Evolutionary conservation across 1,284 basidiomycete species (phyloP).

Genomic region (Xerocomus amazonicus): DNA sequence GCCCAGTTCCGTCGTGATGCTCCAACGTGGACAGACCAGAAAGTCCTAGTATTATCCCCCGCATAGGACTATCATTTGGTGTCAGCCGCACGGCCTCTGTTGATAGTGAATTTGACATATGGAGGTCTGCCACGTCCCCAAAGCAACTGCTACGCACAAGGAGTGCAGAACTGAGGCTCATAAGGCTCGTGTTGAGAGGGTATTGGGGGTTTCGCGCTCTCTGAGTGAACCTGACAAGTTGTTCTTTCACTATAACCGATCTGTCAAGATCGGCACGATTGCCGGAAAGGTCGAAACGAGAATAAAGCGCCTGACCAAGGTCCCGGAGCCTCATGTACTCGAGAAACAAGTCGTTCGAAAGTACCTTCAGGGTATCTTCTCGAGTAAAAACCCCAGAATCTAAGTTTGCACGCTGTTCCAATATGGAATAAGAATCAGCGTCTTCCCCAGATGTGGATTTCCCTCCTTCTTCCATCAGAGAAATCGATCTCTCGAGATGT

Average conservation of each 20-base stretch:
- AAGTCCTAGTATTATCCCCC: background rate
- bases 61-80: background rate
- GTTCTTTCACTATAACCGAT: background rate
- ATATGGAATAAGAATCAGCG: background rate
- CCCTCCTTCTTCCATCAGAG: no score
- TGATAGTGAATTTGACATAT: background rate
- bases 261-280: background rate
- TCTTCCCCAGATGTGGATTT: background rate
- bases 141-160: background rate
- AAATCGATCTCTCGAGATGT: background rate
- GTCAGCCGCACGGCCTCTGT: background rate
- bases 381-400: background rate
- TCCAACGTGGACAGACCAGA: background rate
- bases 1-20: background rate
- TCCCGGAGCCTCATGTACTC: background rate
- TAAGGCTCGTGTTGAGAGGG: background rate
- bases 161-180: background rate
- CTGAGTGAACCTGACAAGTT: background rate
- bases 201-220: background rate
- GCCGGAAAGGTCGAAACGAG: background rate
- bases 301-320: background rate
- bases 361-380: background rate
- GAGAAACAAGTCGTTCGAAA: background rate
- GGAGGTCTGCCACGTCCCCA: background rate
- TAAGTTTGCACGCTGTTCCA: background rate